Percentiles rank a stretch among this genome's conserved stretches.
These are phyloP conservation scores for Microascus cirrosus DNA, from an alignment of 2,329 filamentous ascomycete species.

Conservation along the genomic window DNA sequence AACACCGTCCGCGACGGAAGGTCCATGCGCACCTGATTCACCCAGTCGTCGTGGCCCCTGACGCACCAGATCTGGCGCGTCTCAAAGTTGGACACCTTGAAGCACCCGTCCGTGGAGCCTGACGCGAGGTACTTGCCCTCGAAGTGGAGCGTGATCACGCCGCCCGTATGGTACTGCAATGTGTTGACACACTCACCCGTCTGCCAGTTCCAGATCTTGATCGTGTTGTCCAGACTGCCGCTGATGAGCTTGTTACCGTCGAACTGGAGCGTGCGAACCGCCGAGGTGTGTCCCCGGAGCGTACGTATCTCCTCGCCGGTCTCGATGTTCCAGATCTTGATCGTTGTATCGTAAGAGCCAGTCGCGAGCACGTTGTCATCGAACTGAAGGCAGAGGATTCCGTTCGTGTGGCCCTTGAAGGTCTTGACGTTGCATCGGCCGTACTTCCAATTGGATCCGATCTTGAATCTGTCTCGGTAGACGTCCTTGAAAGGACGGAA, in stretches of 20 bases:
- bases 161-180: constrained; percentile 65
- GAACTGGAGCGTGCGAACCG: constrained; percentile 84
- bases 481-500: constrained; percentile 85
- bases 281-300: constrained; percentile 67
- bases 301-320: constrained; percentile 81
- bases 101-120: constrained; percentile 77
- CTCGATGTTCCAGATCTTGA: constrained; percentile 93
- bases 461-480: constrained; percentile 89
- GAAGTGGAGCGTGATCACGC: constrained; percentile 82
- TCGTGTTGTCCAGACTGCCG: constrained; percentile 74
- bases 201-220: constrained; percentile 95
- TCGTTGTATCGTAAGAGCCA: constrained; percentile 87
- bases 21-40: constrained; percentile 91
- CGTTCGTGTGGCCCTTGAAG: constrained; percentile 79
- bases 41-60: constrained; percentile 83
- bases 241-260: constrained; percentile 86
- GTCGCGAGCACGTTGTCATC: constrained; percentile 87
- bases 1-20: constrained; percentile 72
- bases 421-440: constrained; percentile 76
- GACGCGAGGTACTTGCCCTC: constrained; percentile 76
- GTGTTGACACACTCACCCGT: constrained; percentile 80
- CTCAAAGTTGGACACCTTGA: constrained; percentile 88
- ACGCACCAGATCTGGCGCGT: constrained; percentile 71
- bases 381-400: constrained; percentile 44
- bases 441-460: constrained; percentile 96